Evolutionary conservation across 495 filamentous ascomycete genomes (phyloP).

Genomic region (Letharia columbiana): DNA sequence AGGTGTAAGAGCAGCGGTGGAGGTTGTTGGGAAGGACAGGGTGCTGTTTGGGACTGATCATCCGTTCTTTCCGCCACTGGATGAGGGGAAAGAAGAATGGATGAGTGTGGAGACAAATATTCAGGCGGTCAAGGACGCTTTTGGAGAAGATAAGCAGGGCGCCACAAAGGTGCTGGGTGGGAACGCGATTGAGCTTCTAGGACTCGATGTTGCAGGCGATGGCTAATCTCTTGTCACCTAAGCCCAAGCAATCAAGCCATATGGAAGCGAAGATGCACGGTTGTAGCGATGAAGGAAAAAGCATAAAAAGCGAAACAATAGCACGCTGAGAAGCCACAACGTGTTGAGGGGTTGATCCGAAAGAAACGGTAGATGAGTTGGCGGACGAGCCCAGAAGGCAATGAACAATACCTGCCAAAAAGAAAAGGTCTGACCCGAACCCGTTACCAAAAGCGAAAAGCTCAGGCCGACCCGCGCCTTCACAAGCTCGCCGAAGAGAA

Average conservation of each 20-base stretch:
- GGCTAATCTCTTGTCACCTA: not conserved
- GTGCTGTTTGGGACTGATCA: conserved; percentile 51
- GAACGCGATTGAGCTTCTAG: not conserved
- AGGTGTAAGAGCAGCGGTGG: conserved; percentile 65
- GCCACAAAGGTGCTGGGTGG: not conserved
- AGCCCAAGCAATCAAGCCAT: not conserved
- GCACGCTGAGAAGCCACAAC: not conserved
- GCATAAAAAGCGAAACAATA: not conserved
- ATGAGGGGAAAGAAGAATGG: conserved; percentile 56
- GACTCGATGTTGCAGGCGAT: not conserved
- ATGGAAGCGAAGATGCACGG: not conserved
- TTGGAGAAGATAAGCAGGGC: not conserved
- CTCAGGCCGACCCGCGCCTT: too few species aligned
- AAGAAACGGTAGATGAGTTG: too few species aligned
- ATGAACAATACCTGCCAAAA: too few species aligned
- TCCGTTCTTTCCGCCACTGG: conserved; percentile 86
- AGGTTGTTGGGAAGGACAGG: conserved; percentile 41
- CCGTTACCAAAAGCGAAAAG: too few species aligned
- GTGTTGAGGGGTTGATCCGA: not conserved
- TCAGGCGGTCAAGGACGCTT: conserved; percentile 45
- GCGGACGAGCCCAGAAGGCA: too few species aligned
- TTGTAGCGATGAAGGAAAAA: too few species aligned
- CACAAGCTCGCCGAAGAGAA: too few species aligned
- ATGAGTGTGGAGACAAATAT: conserved; percentile 74
- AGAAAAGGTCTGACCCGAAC: too few species aligned